Evolutionary conservation across 139 green algal species (phyloP), one percentile per base, ranked within the genome.

Genomic region (Closterium sp.): DNA sequence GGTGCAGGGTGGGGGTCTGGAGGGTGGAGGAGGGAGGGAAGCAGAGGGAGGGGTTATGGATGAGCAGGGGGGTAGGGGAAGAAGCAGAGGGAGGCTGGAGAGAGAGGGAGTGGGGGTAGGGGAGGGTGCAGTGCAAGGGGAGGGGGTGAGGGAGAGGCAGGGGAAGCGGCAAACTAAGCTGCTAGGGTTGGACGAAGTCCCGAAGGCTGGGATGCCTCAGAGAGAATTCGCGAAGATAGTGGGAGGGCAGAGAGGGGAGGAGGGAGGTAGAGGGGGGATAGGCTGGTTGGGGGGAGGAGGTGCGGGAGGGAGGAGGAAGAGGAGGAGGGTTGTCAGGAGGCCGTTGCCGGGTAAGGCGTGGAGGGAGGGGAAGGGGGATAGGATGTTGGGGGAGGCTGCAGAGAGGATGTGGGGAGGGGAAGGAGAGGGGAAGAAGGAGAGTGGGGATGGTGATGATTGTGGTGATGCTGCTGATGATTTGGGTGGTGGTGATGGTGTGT

Each of bases 301-400:
- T 81, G 86, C 3, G 4, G n/a, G 86, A 9, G 38, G 21, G 83
- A 90, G 84, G 69, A 88, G 34, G 89, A 92, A 33, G 89, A 88
- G 89, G 89, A 88, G 84, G 89, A 84, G 35, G n/a, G 83, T 83
- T 31, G 34, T 33, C 3, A 36, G 34, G 87, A 36, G 34, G 7
- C 38, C 66, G 7, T 16, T 55, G 28, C 31, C 21, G 19, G 25
- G n/a, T 33, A 35, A 31, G 34, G 34, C n/a, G 25, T 33, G 85
- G 85, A 88, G 85, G 21, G 87, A 83, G 33, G 87, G 76, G 36
- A 38, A 84, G 64, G 31, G 32, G 25, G 88, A 91, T n/a, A 76
- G 66, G 88, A 91, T 33, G 55, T 16, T 76, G 55, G 55, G 25
- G 55, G 55, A 28, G 55, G 55, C 16, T 76, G 55, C 25, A 19